These are phyloP conservation scores for Plantago major DNA, from an alignment of 257 asterid species.

Conservation along the genomic window DNA sequence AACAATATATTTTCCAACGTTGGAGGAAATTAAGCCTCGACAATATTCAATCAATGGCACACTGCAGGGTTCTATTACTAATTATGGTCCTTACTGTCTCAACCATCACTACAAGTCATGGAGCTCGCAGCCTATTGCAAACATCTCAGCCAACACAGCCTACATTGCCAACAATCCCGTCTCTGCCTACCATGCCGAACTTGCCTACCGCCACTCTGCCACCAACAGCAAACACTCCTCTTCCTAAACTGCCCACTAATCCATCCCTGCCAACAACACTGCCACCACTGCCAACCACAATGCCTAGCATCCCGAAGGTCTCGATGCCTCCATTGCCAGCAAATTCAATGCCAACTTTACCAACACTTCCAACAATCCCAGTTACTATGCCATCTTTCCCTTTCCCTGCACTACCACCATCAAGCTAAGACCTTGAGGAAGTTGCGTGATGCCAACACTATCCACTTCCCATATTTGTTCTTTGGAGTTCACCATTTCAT, in stretches of 20 bases:
- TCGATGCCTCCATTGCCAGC: constrained; percentile 25
- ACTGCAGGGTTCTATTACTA: constrained; percentile 18
- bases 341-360: constrained; percentile 27
- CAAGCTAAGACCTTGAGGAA: constrained; percentile 10
- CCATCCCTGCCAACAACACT: constrained; percentile 5
- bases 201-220: constrained; percentile 12
- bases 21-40: background rate
- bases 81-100: constrained; percentile 19
- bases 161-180: constrained; percentile 12
- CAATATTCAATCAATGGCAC: constrained; percentile 29
- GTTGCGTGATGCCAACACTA: background rate
- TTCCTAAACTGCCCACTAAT: constrained; percentile 11
- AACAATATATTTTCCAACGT: background rate
- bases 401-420: constrained; percentile 30
- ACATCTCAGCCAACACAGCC: constrained; percentile 28
- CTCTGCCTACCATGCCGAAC: constrained; percentile 18
- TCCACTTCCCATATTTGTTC: background rate
- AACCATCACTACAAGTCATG: constrained; percentile 13
- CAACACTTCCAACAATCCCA: constrained; percentile 28
- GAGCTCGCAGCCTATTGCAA: constrained; percentile 30
- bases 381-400: constrained; percentile 29
- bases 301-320: constrained; percentile 26
- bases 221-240: constrained; percentile 11
- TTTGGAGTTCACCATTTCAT: background rate
- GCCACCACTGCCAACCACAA: constrained; percentile 17